Conservation (phyloP, 495 filamentous ascomycete species). For the Penicillium taxi region DNA sequence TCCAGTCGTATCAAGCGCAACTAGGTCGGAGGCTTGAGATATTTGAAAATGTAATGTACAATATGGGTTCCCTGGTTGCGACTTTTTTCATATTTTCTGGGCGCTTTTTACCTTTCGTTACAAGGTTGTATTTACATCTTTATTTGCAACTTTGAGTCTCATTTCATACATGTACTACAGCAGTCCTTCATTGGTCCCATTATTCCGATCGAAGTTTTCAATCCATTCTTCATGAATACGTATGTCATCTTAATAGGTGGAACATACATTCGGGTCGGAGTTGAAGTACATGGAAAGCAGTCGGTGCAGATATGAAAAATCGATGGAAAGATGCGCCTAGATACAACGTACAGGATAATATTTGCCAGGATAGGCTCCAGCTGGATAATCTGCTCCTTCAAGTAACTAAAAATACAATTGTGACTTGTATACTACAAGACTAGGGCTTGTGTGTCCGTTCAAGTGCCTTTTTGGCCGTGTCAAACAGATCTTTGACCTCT, state of each 20-base stretch:
- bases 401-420: slow-evolving; percentile 19
- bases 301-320: too few relatives aligned
- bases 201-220: too few relatives aligned
- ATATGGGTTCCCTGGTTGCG: slow-evolving; percentile 12
- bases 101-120: slow-evolving; percentile 6
- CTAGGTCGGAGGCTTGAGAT: slow-evolving; percentile 4
- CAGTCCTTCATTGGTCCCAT: too few relatives aligned
- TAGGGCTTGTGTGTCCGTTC: slow-evolving; percentile 28
- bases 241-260: too few relatives aligned
- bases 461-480: slow-evolving; percentile 53
- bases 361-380: slow-evolving; percentile 2
- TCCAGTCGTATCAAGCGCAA: slow-evolving; percentile 26
- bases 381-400: neutral
- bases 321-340: too few relatives aligned
- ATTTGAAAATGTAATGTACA: slow-evolving; percentile 18
- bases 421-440: slow-evolving; percentile 11
- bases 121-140: too few relatives aligned
- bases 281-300: too few relatives aligned
- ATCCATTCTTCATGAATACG: too few relatives aligned
- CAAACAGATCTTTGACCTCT: slow-evolving; percentile 61
- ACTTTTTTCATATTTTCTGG: slow-evolving; percentile 4
- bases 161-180: too few relatives aligned
- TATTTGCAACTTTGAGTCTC: too few relatives aligned
- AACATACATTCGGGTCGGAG: too few relatives aligned
- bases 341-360: too few relatives aligned